Conservation (phyloP, 208 protist genomes). For the Balamuthia mandrillaris region DNA sequence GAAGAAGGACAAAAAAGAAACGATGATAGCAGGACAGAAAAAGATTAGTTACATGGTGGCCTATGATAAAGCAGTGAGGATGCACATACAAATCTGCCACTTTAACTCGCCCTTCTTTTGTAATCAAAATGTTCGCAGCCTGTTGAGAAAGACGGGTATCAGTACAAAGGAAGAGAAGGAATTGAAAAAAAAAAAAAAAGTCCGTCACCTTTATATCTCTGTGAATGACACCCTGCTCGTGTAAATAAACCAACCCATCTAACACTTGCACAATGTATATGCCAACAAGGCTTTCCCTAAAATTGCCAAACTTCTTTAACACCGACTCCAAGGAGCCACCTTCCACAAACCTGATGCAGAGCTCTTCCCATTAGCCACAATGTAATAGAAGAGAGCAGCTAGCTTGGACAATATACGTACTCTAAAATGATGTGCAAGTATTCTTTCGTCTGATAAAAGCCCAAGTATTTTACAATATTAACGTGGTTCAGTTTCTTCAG, state of each 20-base stretch:
- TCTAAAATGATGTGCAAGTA: constrained; percentile 64
- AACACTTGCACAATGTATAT: constrained; percentile 83
- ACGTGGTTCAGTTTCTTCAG: constrained; percentile 73
- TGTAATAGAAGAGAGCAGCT: too few relatives aligned
- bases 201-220: constrained; percentile 77
- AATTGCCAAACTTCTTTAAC: constrained; percentile 78
- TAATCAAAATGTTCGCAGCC: constrained; percentile 80
- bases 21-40: too few relatives aligned
- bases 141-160: background rate
- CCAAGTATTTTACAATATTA: constrained; percentile 82
- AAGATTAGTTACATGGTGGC: too few relatives aligned
- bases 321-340: constrained; percentile 80
- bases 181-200: background rate
- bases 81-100: too few relatives aligned
- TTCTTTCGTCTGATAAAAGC: constrained; percentile 66
- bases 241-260: constrained; percentile 78
- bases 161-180: background rate
- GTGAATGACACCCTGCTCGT: constrained; percentile 82
- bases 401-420: background rate
- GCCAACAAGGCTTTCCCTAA: constrained; percentile 74
- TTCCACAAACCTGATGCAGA: constrained; percentile 67
- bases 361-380: background rate
- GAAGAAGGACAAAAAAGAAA: too few relatives aligned
- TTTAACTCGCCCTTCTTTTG: constrained; percentile 74
- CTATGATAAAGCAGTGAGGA: too few relatives aligned